phyloP scores from a whole-genome alignment of 1,139 yeast genomes.

The Candida sp. region DNA sequence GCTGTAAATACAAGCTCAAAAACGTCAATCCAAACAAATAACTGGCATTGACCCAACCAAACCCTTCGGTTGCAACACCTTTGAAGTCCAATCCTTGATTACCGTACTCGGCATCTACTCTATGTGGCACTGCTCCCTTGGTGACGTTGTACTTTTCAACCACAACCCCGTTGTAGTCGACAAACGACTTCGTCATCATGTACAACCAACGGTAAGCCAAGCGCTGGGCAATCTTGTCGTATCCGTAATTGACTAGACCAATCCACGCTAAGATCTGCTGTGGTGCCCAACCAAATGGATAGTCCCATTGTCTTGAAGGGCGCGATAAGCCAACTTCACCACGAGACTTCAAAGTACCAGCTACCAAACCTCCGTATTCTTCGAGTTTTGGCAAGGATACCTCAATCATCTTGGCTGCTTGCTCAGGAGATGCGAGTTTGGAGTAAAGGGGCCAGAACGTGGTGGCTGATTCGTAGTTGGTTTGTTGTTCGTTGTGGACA shows the following conservation, averaged over 20 bases:
- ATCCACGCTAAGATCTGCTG: constrained; percentile 97
- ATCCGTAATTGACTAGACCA: constrained; percentile 81
- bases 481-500: constrained; percentile 56
- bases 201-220: constrained; percentile 87
- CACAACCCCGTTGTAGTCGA: constrained; percentile 93
- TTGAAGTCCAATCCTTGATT: constrained; percentile 94
- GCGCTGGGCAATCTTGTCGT: constrained; percentile 65
- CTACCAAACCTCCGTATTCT: constrained; percentile 86
- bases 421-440: constrained; percentile 70
- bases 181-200: constrained; percentile 91
- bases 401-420: constrained; percentile 67
- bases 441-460: constrained; percentile 96
- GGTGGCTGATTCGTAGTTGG: constrained; percentile 85
- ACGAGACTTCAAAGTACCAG: constrained; percentile 80
- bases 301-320: constrained; percentile 98
- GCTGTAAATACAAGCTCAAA: constrained; percentile 67
- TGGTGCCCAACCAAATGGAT: constrained; percentile 99
- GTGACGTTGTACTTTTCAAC: constrained; percentile 97
- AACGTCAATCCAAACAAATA: constrained; percentile 76
- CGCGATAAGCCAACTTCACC: constrained; percentile 72
- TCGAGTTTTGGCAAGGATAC: constrained; percentile 76
- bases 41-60: constrained; percentile 97
- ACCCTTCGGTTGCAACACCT: constrained; percentile 96
- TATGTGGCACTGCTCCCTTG: constrained; percentile 81
- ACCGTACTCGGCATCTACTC: constrained; percentile 96